A percentile compares a stretch with the other conserved stretches of the same genome.
Conservation (phyloP, 768 basidiomycete genomes). For the Mycena polygramma region DNA sequence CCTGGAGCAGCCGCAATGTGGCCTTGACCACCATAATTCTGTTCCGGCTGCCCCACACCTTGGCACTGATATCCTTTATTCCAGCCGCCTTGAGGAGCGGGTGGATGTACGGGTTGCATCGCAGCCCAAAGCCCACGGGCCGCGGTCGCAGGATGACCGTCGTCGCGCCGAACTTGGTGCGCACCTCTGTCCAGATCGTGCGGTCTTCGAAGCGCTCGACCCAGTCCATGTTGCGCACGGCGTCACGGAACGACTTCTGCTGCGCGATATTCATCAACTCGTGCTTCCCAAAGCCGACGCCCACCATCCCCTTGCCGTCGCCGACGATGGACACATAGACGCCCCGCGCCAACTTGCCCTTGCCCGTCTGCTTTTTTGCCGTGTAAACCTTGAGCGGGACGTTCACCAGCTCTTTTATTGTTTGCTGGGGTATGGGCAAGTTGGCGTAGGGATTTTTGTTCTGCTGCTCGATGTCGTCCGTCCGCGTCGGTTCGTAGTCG, state of each 20-base stretch:
- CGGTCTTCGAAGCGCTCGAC: conserved; percentile 95
- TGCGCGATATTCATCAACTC: conserved; percentile 65
- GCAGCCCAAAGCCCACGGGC: conserved; percentile 92
- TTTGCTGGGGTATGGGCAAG: conserved; percentile 39
- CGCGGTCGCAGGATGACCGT: conserved; percentile 84
- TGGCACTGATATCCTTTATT: conserved; percentile 94
- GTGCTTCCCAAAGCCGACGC: conserved; percentile 87
- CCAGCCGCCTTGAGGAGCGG: conserved; percentile 93
- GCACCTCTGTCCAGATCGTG: conserved; percentile 95
- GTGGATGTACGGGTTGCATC: conserved; percentile 91
- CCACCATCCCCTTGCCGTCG: conserved; percentile 86
- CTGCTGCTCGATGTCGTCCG: conserved; percentile 48
- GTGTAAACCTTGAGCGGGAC: conserved; percentile 64
- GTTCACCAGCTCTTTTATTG: conserved; percentile 49
- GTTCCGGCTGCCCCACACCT: conserved; percentile 95
- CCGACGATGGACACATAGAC: conserved; percentile 81
- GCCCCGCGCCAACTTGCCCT: conserved; percentile 84
- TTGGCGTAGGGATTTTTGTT: conserved; percentile 47
- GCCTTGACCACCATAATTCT: conserved; percentile 89
- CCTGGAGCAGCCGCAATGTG: conserved; percentile 84
- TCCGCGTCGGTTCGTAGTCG: conserved; percentile 42
- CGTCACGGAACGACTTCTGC: conserved; percentile 72
- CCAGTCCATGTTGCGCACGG: conserved; percentile 90
- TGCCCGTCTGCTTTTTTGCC: conserved; percentile 92
- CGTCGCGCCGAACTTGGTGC: conserved; percentile 87